Base-by-base conservation (phyloP, 1,284 basidiomycete species). In the Malassezia slooffiae region DNA sequence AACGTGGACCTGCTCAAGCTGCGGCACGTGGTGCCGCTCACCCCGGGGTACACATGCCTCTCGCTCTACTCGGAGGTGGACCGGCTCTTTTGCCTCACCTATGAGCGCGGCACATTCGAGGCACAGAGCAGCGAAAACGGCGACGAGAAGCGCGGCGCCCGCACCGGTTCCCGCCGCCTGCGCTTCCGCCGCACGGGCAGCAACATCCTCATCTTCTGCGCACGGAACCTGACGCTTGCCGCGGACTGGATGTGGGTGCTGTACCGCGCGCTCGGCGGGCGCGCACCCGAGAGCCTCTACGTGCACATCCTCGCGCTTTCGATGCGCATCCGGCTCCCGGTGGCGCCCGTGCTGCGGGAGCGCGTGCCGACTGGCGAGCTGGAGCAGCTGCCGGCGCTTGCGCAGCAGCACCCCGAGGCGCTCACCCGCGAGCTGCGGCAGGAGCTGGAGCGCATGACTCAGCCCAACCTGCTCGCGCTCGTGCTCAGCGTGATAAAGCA, bases 201-300 rank as follows among this genome's bases (percentile, higher is more conserved):
- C 0, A 80, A 82, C 52, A 76, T 87, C 11, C 85, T 84, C 55
- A 73, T 88, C 17, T 83, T 85, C 69, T 85, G 86, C 59, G 66
- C 58, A 23, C 58, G 64, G 29, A 46, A 47, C 47, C 77, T 81
- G 11, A 78, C 80, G 11, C 74, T 82, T 38, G 80, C 81, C 2
- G 73, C 76, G 21, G 85, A 89, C 65, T 89, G 85, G 86, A 72
- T 79, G 34, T 88, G 85, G 85, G 75, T 78, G 47, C 70, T 88
- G 34, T 87, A 83, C 82, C 75, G 75, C 34, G 74, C 77, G 48
- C 73, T 83, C 3, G 76, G 75, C 13, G 74, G 75, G 4, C 48
- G 64, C 27, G 58, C 77, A 4, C 77, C 77, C 5, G 56, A 71
- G 9, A 70, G 65, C 24, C 60, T 79, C 20, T 75, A 76, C 50